Base-by-base conservation (phyloP, 257 asterid genomes). In the Paraleonurus japonicus region DNA sequence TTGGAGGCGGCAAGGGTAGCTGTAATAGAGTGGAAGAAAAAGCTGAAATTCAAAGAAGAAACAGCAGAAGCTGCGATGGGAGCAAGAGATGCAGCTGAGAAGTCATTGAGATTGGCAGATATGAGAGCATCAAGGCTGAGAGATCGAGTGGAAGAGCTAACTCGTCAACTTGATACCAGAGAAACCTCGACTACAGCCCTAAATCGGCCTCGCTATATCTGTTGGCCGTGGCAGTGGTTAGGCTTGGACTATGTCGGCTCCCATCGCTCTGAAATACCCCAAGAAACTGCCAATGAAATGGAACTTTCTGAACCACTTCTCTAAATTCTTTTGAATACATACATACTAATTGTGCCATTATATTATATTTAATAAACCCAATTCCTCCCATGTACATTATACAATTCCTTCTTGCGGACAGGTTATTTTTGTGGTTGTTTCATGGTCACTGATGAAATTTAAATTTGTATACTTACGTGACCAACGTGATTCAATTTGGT, bases 191-290 rank as follows among this genome's bases (percentile, higher is more conserved):
- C 82, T 76, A 70, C 82, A 1, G 89, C 94, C 30, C 69, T 84
- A 45, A 81, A 73, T 45, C 79, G 96, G 73, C 89, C 93, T 1
- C 84, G 98, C 79, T 95, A 95, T 61, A 43, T 88, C 47, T 88
- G 98, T 74, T 95, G 99, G 99, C 99, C 99, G 0, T 92, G 99
- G 99, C 90, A 95, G 73, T 92, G 99, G 99, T 95, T 95, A 6
- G 99, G 99, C 16, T 72, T 95, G 85, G 93, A 95, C 79, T 84
- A 83, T 37, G 90, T 82, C 10, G 94, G 94, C 17, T 5, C 83
- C 41, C 87, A 75, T 4, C 87, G 81, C 13, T 17, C 89, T 1
- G 86, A 77, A 61, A 58, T 71, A 13, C 90, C 80, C 26, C 81
- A 71, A 73, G 86, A 77, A 76, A 59, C 79, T 75, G 84, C 96